Conservation (phyloP, 2,329 filamentous ascomycete species). For the Diaporthe humulicola region DNA sequence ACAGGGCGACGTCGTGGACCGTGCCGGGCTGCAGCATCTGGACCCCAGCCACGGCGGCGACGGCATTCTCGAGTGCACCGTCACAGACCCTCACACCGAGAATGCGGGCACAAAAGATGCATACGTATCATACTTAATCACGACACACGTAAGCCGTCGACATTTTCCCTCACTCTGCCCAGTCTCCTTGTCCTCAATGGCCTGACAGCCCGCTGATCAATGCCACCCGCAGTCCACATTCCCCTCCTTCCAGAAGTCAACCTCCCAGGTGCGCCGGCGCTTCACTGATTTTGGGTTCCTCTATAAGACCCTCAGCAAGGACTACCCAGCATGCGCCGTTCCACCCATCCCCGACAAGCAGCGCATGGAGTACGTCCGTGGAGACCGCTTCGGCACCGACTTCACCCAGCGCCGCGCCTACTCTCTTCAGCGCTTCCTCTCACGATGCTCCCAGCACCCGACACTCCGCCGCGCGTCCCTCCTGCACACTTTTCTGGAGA, state of each 20-base stretch:
- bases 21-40: constrained; percentile 62
- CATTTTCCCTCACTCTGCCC: not conserved
- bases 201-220: not conserved
- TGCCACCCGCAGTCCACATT: constrained; percentile 81
- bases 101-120: constrained; percentile 97
- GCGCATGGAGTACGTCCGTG: constrained; percentile 98
- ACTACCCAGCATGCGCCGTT: constrained; percentile 92
- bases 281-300: constrained; percentile 99
- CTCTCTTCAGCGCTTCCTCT: constrained; percentile 91
- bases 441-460: constrained; percentile 88
- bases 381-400: constrained; percentile 93
- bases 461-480: constrained; percentile 86
- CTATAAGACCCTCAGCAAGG: constrained; percentile 88
- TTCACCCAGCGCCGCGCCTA: constrained; percentile 91
- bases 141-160: constrained; percentile 76
- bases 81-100: constrained; percentile 90
- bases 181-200: not conserved
- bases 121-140: constrained; percentile 95
- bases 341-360: constrained; percentile 98
- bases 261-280: constrained; percentile 85
- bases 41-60: constrained; percentile 75
- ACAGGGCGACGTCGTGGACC: constrained; percentile 58
- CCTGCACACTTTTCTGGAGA: constrained; percentile 91
- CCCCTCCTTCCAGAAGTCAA: constrained; percentile 87
- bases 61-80: constrained; percentile 85